These are phyloP conservation scores for Colletotrichum karsti DNA, from an alignment of 2,329 filamentous ascomycete species.

Conservation along the genomic window DNA sequence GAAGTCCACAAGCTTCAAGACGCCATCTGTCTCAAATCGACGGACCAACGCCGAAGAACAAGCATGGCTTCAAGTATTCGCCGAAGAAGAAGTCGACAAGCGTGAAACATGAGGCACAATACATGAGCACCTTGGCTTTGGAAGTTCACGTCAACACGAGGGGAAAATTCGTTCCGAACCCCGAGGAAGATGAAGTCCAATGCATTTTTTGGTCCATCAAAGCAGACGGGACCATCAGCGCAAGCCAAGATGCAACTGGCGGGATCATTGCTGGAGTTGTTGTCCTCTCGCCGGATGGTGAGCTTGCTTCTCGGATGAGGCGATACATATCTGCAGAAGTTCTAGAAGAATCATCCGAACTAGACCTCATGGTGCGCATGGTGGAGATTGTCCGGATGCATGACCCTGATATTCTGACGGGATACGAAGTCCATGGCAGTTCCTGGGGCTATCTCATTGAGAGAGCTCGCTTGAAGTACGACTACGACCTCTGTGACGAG, in stretches of 20 bases:
- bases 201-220: constrained; percentile 92
- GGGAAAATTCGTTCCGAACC: constrained; percentile 83
- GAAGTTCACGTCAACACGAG: constrained; percentile 93
- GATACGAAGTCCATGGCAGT: constrained; percentile 91
- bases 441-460: constrained; percentile 98
- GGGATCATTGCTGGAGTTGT: constrained; percentile 75
- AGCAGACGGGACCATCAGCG: constrained; percentile 71
- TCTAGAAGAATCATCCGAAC: constrained; percentile 78
- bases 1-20: constrained; percentile 25
- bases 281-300: constrained; percentile 71
- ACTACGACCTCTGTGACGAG: constrained; percentile 90
- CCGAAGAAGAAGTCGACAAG: constrained; percentile 79
- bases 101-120: constrained; percentile 84
- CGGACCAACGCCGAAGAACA: constrained; percentile 83
- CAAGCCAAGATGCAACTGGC: constrained; percentile 51
- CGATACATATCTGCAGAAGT: constrained; percentile 72
- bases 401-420: constrained; percentile 93
- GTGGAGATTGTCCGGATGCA: constrained; percentile 84
- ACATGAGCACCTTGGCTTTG: constrained; percentile 96
- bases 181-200: constrained; percentile 87
- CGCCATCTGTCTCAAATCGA: constrained; percentile 83
- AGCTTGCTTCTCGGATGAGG: constrained; percentile 67
- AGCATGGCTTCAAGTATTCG: constrained; percentile 85
- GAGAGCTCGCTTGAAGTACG: constrained; percentile 84
- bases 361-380: constrained; percentile 86